phyloP scores from a whole-genome alignment of 345 rosid species.

The Theobroma cacao region DNA sequence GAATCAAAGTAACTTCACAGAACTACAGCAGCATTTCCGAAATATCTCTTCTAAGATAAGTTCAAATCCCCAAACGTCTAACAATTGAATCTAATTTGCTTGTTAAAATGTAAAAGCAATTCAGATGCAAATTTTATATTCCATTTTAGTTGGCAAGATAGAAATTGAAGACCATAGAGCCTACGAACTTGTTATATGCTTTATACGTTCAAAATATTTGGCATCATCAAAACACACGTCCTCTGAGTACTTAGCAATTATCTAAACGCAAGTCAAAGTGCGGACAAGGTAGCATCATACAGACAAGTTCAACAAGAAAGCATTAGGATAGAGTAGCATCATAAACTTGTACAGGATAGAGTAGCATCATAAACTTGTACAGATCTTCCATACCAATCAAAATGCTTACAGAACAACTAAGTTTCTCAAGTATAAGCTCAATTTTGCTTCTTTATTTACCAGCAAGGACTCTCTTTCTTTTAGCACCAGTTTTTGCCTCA shows the following conservation, averaged over 20 bases:
- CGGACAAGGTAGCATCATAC: neutral
- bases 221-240: neutral
- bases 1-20: too few relatives aligned
- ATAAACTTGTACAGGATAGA: too few relatives aligned
- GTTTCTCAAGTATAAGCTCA: neutral
- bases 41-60: too few relatives aligned
- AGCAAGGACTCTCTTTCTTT: neutral
- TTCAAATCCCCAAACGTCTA: too few relatives aligned
- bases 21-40: too few relatives aligned
- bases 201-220: neutral
- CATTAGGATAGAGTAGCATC: too few relatives aligned
- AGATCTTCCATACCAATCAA: neutral
- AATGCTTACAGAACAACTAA: neutral
- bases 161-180: too few relatives aligned
- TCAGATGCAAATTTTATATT: too few relatives aligned
- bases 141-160: too few relatives aligned
- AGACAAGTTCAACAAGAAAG: too few relatives aligned
- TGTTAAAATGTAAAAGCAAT: too few relatives aligned
- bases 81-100: too few relatives aligned
- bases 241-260: neutral
- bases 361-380: neutral
- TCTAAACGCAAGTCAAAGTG: neutral
- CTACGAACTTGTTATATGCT: neutral
- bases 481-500: neutral
- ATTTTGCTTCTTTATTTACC: neutral